Percentiles rank a stretch among this genome's conserved stretches.
phyloP scores from a whole-genome alignment of 2,329 filamentous ascomycete genomes.

The Cordyceps pruinosa region DNA sequence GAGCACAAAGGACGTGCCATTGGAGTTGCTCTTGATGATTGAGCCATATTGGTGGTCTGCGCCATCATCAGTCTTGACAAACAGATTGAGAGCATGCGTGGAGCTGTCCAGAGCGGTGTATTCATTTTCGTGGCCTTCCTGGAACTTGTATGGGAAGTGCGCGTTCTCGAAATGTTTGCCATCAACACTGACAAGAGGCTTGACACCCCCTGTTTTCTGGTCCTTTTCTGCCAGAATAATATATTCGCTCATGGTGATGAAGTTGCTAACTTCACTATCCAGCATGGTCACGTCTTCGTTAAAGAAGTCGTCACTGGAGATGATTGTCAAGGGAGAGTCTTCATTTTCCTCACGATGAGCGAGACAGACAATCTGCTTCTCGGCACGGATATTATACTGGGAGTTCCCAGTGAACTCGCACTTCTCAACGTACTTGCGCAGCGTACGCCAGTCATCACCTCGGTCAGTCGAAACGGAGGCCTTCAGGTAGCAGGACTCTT shows the following conservation, averaged over 20 bases:
- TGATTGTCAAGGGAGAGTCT: conserved; percentile 58
- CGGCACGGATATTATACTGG: conserved; percentile 45
- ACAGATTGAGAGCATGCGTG: conserved; percentile 88
- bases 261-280: conserved; percentile 62
- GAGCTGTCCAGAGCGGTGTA: conserved; percentile 95
- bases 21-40: conserved; percentile 97
- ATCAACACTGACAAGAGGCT: conserved; percentile 77
- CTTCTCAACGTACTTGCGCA: conserved; percentile 66
- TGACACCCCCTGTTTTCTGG: conserved; percentile 59
- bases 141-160: conserved; percentile 78
- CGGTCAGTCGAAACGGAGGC: conserved; percentile 75
- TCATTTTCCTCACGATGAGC: conserved; percentile 48
- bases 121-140: conserved; percentile 67
- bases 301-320: conserved; percentile 77
- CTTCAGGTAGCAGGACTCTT: conserved; percentile 58
- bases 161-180: conserved; percentile 76
- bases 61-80: conserved; percentile 70
- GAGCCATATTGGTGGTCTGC: conserved; percentile 67
- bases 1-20: conserved; percentile 89
- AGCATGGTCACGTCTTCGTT: conserved; percentile 47
- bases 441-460: conserved; percentile 69
- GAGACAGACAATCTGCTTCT: conserved; percentile 54
- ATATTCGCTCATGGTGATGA: conserved; percentile 94
- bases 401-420: conserved; percentile 78
- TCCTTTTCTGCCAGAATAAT: conserved; percentile 80